These are phyloP conservation scores for Lasiodiplodia sp. DNA, from an alignment of 2,329 filamentous ascomycete genomes.

Conservation along the genomic window DNA sequence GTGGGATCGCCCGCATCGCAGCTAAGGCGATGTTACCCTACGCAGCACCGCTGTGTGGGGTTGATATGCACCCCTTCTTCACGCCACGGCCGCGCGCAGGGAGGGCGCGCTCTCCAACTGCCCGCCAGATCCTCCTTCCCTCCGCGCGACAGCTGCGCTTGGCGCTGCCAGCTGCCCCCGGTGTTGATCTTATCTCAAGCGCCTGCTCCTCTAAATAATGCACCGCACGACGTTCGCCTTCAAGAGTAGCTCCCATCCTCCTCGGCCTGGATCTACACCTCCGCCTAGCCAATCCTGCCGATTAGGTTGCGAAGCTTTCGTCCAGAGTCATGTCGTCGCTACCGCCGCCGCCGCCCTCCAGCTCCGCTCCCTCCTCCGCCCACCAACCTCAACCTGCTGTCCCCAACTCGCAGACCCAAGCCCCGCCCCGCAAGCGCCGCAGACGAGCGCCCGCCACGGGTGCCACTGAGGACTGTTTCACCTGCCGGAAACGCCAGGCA, in stretches of 20 bases:
- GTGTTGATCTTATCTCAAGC: slow-evolving; percentile 22
- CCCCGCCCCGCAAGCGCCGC: slow-evolving; percentile 68
- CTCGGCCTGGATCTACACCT: slow-evolving; percentile 19
- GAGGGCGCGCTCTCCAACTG: slow-evolving; percentile 19
- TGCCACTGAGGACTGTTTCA: slow-evolving; percentile 93
- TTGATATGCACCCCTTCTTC: slow-evolving; percentile 29
- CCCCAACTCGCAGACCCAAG: slow-evolving; percentile 10
- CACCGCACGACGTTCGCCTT: slow-evolving; percentile 11
- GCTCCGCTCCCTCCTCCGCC: not conserved
- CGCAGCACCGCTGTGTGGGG: slow-evolving; percentile 26
- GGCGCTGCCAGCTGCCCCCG: slow-evolving; percentile 9
- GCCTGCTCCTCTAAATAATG: slow-evolving; percentile 24
- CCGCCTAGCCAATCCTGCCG: slow-evolving; percentile 12
- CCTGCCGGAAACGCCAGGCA: slow-evolving; percentile 81
- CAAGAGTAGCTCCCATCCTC: slow-evolving; percentile 15
- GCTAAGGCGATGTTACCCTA: slow-evolving; percentile 29
- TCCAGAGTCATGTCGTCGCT: slow-evolving; percentile 25
- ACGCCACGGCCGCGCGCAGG: slow-evolving; percentile 26
- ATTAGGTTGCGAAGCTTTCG: slow-evolving; percentile 23
- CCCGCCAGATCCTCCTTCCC: slow-evolving; percentile 26
- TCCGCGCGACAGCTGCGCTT: slow-evolving; percentile 16
- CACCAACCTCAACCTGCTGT: not conserved
- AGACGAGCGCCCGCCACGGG: slow-evolving; percentile 88
- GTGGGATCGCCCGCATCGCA: slow-evolving; percentile 20
- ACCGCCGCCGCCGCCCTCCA: slow-evolving; percentile 7